These are phyloP conservation scores for Salix caprea DNA, from an alignment of 345 rosid genomes.

Conservation along the genomic window DNA sequence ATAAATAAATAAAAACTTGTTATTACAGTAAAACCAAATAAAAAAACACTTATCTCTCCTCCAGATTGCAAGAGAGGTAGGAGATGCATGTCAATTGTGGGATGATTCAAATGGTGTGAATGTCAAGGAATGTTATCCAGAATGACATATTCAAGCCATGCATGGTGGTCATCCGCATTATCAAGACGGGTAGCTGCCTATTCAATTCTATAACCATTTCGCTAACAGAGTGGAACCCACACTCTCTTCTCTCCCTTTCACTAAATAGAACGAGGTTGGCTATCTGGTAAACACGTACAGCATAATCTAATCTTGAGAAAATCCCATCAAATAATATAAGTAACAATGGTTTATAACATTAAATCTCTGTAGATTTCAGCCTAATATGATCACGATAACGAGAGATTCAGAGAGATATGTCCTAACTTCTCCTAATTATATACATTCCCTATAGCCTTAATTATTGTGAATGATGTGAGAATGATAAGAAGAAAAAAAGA, in stretches of 20 bases:
- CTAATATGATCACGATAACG: too few relatives aligned
- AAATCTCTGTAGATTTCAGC: neutral
- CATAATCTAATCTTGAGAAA: neutral
- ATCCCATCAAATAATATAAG: slow-evolving; percentile 1
- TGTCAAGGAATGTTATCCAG: slow-evolving; percentile 22
- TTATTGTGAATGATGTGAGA: neutral
- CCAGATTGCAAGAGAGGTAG: neutral
- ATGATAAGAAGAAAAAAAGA: neutral
- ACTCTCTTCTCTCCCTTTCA: slow-evolving; percentile 14
- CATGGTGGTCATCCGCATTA: neutral
- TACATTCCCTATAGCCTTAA: too few relatives aligned
- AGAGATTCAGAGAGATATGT: too few relatives aligned
- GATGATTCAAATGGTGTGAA: slow-evolving; percentile 15
- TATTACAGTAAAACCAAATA: too few relatives aligned
- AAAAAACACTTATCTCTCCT: too few relatives aligned
- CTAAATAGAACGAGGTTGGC: slow-evolving; percentile 15
- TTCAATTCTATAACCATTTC: slow-evolving; percentile 27
- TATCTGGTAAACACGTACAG: neutral
- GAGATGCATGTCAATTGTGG: neutral
- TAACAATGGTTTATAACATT: neutral
- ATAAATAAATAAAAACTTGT: too few relatives aligned
- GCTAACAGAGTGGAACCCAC: slow-evolving; percentile 30
- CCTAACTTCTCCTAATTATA: too few relatives aligned
- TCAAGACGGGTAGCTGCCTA: slow-evolving; percentile 22
- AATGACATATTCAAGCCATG: slow-evolving; percentile 13